These are phyloP conservation scores for Epichloe gansuensis DNA, from an alignment of 2,329 filamentous ascomycete species.

Conservation along the genomic window DNA sequence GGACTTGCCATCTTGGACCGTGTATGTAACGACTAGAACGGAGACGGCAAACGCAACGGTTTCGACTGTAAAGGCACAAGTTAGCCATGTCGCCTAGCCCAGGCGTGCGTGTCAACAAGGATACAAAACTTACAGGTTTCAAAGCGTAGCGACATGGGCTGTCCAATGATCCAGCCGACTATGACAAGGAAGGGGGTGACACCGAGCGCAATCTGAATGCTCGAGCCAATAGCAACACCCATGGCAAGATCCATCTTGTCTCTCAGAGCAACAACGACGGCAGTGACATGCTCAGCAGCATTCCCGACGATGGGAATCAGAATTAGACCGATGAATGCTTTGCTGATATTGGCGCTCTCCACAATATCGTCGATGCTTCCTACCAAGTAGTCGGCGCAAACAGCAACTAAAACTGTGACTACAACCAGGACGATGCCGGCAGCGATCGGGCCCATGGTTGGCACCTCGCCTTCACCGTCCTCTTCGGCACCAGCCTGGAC, in stretches of 20 bases:
- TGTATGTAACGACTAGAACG: constrained; percentile 62
- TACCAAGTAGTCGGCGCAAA: constrained; percentile 68
- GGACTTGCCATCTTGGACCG: constrained; percentile 67
- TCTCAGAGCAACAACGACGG: constrained; percentile 64
- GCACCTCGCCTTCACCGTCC: constrained; percentile 29
- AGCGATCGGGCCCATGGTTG: constrained; percentile 48
- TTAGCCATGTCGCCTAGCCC: neutral
- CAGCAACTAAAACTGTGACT: constrained; percentile 55
- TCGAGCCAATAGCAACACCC: constrained; percentile 69
- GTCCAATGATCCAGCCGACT: constrained; percentile 62
- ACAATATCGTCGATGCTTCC: constrained; percentile 64
- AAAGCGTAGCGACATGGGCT: constrained; percentile 67
- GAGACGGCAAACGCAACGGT: constrained; percentile 67
- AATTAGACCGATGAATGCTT: constrained; percentile 70
- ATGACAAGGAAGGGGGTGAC: constrained; percentile 68
- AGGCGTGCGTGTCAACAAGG: neutral
- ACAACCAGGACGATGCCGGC: constrained; percentile 54
- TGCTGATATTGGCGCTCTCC: constrained; percentile 56
- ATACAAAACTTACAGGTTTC: constrained; percentile 40
- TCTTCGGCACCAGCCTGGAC: constrained; percentile 30
- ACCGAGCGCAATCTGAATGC: constrained; percentile 70
- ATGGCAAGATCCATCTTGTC: constrained; percentile 66
- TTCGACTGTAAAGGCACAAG: constrained; percentile 36
- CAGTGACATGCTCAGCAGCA: constrained; percentile 70
- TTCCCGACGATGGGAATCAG: constrained; percentile 71